phyloP scores from a whole-genome alignment of 805 yeast genomes.

The Hanseniaspora meyeri region DNA sequence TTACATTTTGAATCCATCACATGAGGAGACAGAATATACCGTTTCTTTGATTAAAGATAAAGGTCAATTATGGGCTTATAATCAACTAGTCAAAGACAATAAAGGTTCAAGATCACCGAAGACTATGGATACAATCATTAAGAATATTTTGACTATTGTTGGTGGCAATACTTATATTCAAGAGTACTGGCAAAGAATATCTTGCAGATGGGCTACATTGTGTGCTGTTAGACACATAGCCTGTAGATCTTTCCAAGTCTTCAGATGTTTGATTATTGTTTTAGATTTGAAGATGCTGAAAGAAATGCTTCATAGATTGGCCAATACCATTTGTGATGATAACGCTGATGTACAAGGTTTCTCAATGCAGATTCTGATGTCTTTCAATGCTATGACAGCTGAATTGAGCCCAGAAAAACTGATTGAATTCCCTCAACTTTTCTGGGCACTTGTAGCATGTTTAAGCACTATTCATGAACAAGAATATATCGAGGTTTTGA shows the following conservation, averaged over 20 bases:
- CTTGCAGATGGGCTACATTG: slow-evolving; percentile 90
- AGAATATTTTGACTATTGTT: slow-evolving; percentile 51
- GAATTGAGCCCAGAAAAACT: slow-evolving; percentile 67
- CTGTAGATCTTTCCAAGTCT: slow-evolving; percentile 87
- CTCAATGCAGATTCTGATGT: slow-evolving; percentile 93
- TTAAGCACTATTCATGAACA: slow-evolving; percentile 81
- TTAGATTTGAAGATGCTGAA: slow-evolving; percentile 79
- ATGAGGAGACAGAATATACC: slow-evolving; percentile 43
- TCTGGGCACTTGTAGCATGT: slow-evolving; percentile 92
- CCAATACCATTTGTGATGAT: slow-evolving; percentile 86
- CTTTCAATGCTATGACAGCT: slow-evolving; percentile 81
- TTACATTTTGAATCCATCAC: slow-evolving; percentile 44
- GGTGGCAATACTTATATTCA: slow-evolving; percentile 42
- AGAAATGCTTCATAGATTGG: slow-evolving; percentile 85
- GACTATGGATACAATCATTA: slow-evolving; percentile 63
- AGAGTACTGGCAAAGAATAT: slow-evolving; percentile 71
- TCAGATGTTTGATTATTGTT: slow-evolving; percentile 68
- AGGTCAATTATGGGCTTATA: slow-evolving; percentile 64
- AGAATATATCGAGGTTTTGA: slow-evolving; percentile 78
- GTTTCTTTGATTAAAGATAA: slow-evolving; percentile 46
- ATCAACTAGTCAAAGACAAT: slow-evolving; percentile 65
- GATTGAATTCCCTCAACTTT: slow-evolving; percentile 80
- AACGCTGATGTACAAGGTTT: slow-evolving; percentile 87
- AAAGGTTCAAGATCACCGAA: slow-evolving; percentile 75
- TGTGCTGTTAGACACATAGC: slow-evolving; percentile 96